Conservation (phyloP, 2,329 filamentous ascomycete species). For the Ophiocordyceps sinensis region DNA sequence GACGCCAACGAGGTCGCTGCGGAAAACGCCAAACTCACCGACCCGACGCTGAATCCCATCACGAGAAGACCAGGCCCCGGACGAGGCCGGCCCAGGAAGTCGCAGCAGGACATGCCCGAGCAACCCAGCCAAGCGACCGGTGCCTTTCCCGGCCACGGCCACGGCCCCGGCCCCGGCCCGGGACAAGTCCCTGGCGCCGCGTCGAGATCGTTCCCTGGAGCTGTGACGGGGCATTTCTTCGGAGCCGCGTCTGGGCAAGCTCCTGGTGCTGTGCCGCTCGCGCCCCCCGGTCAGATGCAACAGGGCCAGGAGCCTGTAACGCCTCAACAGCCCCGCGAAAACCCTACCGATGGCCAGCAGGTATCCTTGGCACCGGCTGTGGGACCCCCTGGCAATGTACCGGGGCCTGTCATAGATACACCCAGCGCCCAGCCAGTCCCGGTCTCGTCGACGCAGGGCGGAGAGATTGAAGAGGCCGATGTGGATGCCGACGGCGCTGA, state of each 20-base stretch:
- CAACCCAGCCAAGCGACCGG: conserved; percentile 1
- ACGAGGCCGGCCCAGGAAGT: conserved; percentile 37
- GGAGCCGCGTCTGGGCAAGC: not conserved
- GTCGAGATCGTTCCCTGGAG: not conserved
- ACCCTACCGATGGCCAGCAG: not conserved
- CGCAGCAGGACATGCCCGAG: conserved; percentile 9
- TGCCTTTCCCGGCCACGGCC: conserved; percentile 1
- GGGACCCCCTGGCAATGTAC: not conserved
- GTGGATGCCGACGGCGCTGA: conserved; percentile 3
- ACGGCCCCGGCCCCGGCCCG: not conserved
- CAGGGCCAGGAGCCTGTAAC: not conserved
- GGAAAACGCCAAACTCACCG: conserved; percentile 24
- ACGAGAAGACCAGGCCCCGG: conserved; percentile 45
- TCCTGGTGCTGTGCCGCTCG: not conserved
- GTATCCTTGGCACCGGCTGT: not conserved
- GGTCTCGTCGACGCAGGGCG: not conserved
- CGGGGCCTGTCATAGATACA: not conserved
- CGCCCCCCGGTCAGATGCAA: not conserved
- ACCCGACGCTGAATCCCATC: conserved; percentile 42
- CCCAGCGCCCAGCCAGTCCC: not conserved
- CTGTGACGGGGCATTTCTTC: conserved; percentile 1
- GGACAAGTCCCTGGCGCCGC: not conserved
- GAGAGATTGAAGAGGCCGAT: not conserved
- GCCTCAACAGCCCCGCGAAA: not conserved
- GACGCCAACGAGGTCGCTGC: conserved; percentile 22